Conservation (phyloP, 129 eudicot genomes). For the Cynara cardunculus region DNA sequence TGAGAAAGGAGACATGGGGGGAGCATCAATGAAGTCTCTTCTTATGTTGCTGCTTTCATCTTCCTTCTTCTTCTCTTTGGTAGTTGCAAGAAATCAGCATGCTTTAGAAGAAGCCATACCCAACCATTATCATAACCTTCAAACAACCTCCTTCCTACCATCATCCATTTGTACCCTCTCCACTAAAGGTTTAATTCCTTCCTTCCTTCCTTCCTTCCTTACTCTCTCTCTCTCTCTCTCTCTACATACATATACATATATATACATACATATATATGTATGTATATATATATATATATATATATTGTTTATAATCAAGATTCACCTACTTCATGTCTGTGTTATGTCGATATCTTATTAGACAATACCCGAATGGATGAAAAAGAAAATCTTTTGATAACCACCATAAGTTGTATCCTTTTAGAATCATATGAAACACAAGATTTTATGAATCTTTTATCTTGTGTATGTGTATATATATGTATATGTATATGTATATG, state of each 20-base stretch:
- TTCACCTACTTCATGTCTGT: too few species aligned
- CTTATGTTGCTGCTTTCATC: slow-evolving; percentile 5
- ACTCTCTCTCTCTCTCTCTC: not conserved
- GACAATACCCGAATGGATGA: not conserved
- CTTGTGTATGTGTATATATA: not conserved
- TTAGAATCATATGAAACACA: not conserved
- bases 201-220: not conserved
- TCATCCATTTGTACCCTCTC: slow-evolving; percentile 27
- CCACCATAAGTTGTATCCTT: not conserved
- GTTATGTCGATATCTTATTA: not conserved
- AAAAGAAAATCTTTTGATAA: not conserved
- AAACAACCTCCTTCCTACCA: slow-evolving; percentile 23
- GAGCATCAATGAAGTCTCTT: slow-evolving; percentile 15
- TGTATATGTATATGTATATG: too few species aligned
- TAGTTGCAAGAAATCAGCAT: not conserved
- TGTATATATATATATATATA: not conserved
- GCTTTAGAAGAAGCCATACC: not conserved
- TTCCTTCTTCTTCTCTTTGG: slow-evolving; percentile 12
- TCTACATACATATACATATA: not conserved
- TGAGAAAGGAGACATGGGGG: slow-evolving; percentile 20
- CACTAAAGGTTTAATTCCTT: slow-evolving; percentile 8
- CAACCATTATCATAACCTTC: slow-evolving; percentile 17
- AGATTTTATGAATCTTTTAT: not conserved
- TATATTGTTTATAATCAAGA: too few species aligned
- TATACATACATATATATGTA: not conserved